phyloP scores from a whole-genome alignment of 106 monocot genomes.

The Dioscorea alata region DNA sequence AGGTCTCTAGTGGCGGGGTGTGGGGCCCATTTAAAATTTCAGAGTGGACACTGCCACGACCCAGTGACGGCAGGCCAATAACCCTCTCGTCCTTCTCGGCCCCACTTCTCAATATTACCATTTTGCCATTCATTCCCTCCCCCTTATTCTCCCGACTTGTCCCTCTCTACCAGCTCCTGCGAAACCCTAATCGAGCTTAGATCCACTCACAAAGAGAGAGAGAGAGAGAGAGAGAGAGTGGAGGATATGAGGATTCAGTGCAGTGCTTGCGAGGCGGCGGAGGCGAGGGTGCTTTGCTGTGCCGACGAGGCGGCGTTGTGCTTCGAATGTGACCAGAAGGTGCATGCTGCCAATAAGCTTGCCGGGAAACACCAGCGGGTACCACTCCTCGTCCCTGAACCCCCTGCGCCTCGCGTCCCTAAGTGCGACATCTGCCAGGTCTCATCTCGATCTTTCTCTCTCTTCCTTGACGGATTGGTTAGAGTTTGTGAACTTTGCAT shows the following conservation, averaged over 20 bases:
- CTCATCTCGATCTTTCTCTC: neutral
- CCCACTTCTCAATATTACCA: too few species aligned
- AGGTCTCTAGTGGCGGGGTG: too few species aligned
- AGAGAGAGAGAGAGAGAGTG: neutral
- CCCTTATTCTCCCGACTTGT: neutral
- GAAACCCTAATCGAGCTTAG: neutral
- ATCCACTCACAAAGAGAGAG: neutral
- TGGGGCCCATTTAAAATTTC: too few species aligned
- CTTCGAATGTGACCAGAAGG: slow-evolving; percentile 53
- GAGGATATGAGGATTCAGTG: slow-evolving; percentile 72
- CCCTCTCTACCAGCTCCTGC: neutral
- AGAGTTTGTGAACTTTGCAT: too few species aligned
- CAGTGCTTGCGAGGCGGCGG: slow-evolving; percentile 66
- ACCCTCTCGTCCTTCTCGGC: too few species aligned
- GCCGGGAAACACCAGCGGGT: slow-evolving; percentile 76
- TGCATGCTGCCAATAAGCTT: slow-evolving; percentile 78
- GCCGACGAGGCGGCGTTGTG: slow-evolving; percentile 92
- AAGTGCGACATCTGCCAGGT: slow-evolving; percentile 95
- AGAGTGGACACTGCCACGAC: too few species aligned
- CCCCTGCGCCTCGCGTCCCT: slow-evolving; percentile 32
- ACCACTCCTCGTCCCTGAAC: slow-evolving; percentile 33
- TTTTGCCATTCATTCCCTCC: too few species aligned
- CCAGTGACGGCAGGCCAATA: too few species aligned
- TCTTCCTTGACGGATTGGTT: too few species aligned
- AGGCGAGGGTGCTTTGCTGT: slow-evolving; percentile 73